Evolutionary conservation across 2,329 filamentous ascomycete species (phyloP).

Genomic region (Cytospora piceicola): DNA sequence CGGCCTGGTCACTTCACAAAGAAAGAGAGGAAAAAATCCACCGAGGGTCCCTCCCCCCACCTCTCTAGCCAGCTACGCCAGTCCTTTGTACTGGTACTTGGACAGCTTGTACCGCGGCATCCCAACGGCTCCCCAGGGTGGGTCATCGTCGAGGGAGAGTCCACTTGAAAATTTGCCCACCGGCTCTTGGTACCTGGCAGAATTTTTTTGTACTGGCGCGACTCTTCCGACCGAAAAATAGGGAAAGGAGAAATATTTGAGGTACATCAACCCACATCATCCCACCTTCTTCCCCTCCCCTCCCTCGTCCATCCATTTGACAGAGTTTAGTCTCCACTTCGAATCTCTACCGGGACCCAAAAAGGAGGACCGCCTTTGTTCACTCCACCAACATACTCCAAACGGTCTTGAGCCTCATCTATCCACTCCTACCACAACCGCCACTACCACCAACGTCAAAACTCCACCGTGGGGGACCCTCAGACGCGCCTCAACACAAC

Average conservation of each 20-base stretch:
- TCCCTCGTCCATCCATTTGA: constrained; percentile 33
- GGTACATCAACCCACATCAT: constrained; percentile 33
- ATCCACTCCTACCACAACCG: constrained; percentile 31
- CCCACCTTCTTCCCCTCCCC: constrained; percentile 28
- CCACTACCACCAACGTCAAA: constrained; percentile 19
- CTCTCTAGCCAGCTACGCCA: constrained; percentile 11
- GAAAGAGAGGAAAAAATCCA: constrained; percentile 8
- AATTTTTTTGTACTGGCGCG: constrained; percentile 31
- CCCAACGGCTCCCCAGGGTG: constrained; percentile 25
- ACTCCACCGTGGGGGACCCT: constrained; percentile 27
- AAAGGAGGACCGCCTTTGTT: constrained; percentile 30
- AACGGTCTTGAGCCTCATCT: constrained; percentile 33
- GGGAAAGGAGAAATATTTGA: constrained; percentile 32
- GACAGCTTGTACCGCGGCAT: constrained; percentile 15
- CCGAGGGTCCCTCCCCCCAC: constrained; percentile 16
- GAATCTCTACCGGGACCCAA: constrained; percentile 31
- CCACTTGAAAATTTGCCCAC: constrained; percentile 28
- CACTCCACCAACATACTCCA: constrained; percentile 32
- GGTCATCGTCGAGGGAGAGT: constrained; percentile 26
- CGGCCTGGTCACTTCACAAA: constrained; percentile 24
- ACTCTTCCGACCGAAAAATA: constrained; percentile 25
- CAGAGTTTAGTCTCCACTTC: constrained; percentile 33
- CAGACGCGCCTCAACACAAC: constrained; percentile 25
- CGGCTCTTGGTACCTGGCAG: constrained; percentile 30
- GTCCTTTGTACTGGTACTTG: constrained; percentile 24